phyloP scores from a whole-genome alignment of 148 eudicot genomes.

The Cornus kousa region DNA sequence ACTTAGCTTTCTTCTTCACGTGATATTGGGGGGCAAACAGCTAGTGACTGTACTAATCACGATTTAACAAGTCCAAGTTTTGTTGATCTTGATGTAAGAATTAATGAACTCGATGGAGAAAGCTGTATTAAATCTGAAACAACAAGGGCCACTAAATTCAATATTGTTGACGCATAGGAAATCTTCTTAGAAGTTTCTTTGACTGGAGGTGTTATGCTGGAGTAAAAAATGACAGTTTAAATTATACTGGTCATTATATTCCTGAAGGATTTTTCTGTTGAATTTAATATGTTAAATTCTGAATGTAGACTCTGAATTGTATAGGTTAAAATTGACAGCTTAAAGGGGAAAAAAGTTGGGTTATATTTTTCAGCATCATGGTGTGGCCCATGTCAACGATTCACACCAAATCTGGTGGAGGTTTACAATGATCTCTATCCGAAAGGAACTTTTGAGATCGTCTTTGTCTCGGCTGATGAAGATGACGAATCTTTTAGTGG shows the following conservation, averaged over 20 bases:
- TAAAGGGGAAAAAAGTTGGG: constrained; percentile 39
- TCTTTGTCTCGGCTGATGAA: constrained; percentile 40
- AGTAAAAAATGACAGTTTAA: no score
- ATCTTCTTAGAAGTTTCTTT: no score
- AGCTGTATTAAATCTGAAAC: neutral
- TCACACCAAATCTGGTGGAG: constrained; percentile 40
- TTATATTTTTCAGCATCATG: constrained; percentile 54
- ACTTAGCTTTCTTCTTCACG: no score
- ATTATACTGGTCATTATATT: no score
- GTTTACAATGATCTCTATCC: constrained; percentile 37
- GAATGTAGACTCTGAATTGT: neutral
- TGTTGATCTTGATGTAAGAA: neutral
- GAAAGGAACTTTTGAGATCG: constrained; percentile 37
- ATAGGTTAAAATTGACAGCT: constrained; percentile 38
- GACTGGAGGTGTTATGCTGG: no score
- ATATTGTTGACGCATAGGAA: no score
- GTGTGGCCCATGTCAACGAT: constrained; percentile 48
- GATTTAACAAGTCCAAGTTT: no score
- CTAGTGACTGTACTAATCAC: no score
- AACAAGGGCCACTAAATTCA: neutral
- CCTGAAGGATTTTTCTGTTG: no score
- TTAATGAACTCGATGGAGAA: neutral
- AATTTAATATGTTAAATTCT: neutral
- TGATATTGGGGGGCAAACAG: no score
- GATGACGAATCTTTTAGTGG: constrained; percentile 33